phyloP scores from a whole-genome alignment of 83 land plant genomes.

The Diphasiastrum complanatum region DNA sequence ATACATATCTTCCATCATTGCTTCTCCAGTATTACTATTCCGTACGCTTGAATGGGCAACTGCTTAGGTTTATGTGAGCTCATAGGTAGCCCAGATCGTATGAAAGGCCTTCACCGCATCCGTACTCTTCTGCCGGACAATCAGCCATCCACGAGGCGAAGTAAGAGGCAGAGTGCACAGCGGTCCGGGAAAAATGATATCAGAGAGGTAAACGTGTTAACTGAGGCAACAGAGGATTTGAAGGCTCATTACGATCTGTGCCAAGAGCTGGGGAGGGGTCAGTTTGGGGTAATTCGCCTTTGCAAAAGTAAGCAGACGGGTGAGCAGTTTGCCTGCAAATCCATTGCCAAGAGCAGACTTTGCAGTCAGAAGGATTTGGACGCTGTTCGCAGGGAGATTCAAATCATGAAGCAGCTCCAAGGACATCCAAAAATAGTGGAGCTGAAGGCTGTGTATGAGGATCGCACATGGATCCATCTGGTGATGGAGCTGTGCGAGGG shows the following conservation, averaged over 20 bases:
- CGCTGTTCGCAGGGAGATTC: constrained; percentile 40
- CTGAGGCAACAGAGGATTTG: constrained; percentile 35
- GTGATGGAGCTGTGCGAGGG: constrained; percentile 49
- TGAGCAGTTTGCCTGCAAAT: constrained; percentile 36
- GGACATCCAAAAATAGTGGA: constrained; percentile 33
- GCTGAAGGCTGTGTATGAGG: constrained; percentile 35
- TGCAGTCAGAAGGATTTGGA: constrained; percentile 34
- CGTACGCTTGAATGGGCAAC: no score
- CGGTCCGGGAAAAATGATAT: no score
- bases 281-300: constrained; percentile 38
- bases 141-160: no score
- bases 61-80: no score
- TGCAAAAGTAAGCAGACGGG: constrained; percentile 20
- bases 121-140: no score
- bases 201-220: no score
- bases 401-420: constrained; percentile 19
- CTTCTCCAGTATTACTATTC: no score
- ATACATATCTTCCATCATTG: no score
- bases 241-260: constrained; percentile 25
- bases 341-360: constrained; percentile 28
- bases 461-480: constrained; percentile 36
- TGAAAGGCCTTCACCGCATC: no score
- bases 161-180: no score
- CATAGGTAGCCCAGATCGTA: no score
- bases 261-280: constrained; percentile 48